A percentile compares a stretch with the other conserved stretches of the same genome.
Evolutionary conservation across 805 yeast species (phyloP).

Genomic region (Wickerhamomyces subpelliculosus): DNA sequence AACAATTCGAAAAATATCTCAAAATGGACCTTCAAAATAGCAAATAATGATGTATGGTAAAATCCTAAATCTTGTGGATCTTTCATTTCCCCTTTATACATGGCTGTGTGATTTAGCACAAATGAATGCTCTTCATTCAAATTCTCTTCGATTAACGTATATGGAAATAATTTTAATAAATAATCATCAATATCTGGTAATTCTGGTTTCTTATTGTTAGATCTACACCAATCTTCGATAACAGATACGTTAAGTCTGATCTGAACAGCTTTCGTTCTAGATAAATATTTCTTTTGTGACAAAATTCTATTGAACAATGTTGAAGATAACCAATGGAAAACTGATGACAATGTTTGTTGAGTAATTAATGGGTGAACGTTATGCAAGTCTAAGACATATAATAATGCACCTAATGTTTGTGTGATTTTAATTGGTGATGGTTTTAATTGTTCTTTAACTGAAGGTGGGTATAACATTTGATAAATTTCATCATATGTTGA

Average conservation of each 20-base stretch:
- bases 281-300: slow-evolving; percentile 58
- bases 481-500: slow-evolving; percentile 68
- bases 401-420: slow-evolving; percentile 82
- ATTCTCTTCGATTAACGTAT: slow-evolving; percentile 25
- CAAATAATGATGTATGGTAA: slow-evolving; percentile 57
- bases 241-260: slow-evolving; percentile 79
- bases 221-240: slow-evolving; percentile 88
- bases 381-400: slow-evolving; percentile 78
- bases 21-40: slow-evolving; percentile 60
- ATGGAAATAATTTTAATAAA: slow-evolving; percentile 31
- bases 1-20: slow-evolving; percentile 70
- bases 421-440: slow-evolving; percentile 86
- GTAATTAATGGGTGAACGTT: slow-evolving; percentile 72
- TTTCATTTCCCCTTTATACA: slow-evolving; percentile 15
- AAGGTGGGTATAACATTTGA: slow-evolving; percentile 78
- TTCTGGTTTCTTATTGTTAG: slow-evolving; percentile 20
- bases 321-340: slow-evolving; percentile 71
- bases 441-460: slow-evolving; percentile 67
- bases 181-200: slow-evolving; percentile 30
- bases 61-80: slow-evolving; percentile 47
- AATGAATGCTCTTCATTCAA: slow-evolving; percentile 6
- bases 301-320: slow-evolving; percentile 68
- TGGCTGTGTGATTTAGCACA: slow-evolving; percentile 5
- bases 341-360: slow-evolving; percentile 70
- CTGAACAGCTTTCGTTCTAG: slow-evolving; percentile 84